phyloP scores from a whole-genome alignment of 2,329 filamentous ascomycete genomes.

The Alternaria sp. region DNA sequence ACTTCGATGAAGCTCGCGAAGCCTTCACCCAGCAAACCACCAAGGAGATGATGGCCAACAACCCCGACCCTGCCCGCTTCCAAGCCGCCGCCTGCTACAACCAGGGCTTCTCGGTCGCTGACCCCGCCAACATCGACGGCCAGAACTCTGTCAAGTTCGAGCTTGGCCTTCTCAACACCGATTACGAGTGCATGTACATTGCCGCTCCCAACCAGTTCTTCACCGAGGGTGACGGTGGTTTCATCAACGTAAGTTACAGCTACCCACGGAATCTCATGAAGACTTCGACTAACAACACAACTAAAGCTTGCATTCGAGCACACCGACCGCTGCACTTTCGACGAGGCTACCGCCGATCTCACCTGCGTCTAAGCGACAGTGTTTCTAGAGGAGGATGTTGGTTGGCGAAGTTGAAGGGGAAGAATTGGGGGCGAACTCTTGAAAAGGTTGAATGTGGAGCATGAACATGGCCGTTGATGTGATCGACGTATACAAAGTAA shows the following conservation, averaged over 20 bases:
- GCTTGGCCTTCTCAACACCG: slow-evolving; percentile 12
- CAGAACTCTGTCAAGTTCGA: slow-evolving; percentile 8
- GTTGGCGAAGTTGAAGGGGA: fast-evolving
- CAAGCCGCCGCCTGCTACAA: slow-evolving; percentile 13
- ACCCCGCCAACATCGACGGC: slow-evolving; percentile 4
- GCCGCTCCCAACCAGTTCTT: slow-evolving; percentile 10
- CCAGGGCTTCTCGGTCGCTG: slow-evolving; percentile 2
- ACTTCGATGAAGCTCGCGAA: slow-evolving; percentile 9
- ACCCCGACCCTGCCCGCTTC: slow-evolving; percentile 7
- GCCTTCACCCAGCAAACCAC: slow-evolving; percentile 12
- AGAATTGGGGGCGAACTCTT: neutral
- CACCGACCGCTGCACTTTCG: slow-evolving; percentile 7
- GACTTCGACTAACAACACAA: neutral
- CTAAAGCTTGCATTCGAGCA: slow-evolving; percentile 4
- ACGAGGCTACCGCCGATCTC: slow-evolving; percentile 11
- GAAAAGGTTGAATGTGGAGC: neutral
- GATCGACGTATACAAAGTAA: neutral
- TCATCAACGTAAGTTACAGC: neutral
- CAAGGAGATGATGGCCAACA: slow-evolving; percentile 5
- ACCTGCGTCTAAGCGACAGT: slow-evolving; percentile 4
- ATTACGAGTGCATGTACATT: slow-evolving; percentile 16
- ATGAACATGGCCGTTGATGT: neutral
- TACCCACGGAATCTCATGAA: neutral
- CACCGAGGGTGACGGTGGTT: slow-evolving; percentile 8
- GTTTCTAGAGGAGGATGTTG: neutral